phyloP scores from a whole-genome alignment of 371 early-diverging fungal genomes.

The Apophysomyces elegans region DNA sequence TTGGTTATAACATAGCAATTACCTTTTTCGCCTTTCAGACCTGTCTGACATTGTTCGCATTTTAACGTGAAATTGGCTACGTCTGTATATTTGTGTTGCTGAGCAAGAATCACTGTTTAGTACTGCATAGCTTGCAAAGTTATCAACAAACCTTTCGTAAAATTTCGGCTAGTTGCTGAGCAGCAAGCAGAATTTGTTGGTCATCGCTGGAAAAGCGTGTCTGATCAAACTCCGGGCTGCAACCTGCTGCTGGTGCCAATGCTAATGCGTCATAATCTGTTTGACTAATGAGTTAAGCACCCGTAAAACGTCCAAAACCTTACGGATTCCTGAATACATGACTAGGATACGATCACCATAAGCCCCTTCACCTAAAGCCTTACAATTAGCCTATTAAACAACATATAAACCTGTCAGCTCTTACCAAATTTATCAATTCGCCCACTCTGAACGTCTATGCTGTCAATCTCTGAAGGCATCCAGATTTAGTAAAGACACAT shows the following conservation, averaged over 20 bases:
- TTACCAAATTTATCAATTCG: slow-evolving; percentile 63
- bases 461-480: slow-evolving; percentile 51
- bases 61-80: slow-evolving; percentile 61
- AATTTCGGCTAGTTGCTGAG: slow-evolving; percentile 41
- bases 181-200: slow-evolving; percentile 42
- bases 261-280: slow-evolving; percentile 67
- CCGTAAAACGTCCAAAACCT: slow-evolving; percentile 15
- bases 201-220: slow-evolving; percentile 48
- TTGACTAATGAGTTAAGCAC: neutral
- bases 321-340: slow-evolving; percentile 69
- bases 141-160: slow-evolving; percentile 46
- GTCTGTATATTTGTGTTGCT: slow-evolving; percentile 64
- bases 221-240: slow-evolving; percentile 59
- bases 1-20: slow-evolving; percentile 6
- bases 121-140: neutral
- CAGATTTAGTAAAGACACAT: neutral
- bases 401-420: neutral
- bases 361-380: slow-evolving; percentile 50
- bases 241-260: slow-evolving; percentile 45
- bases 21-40: slow-evolving; percentile 66
- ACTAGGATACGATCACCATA: slow-evolving; percentile 53
- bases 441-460: slow-evolving; percentile 64
- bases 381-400: neutral
- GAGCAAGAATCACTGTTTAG: neutral
- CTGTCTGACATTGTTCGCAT: slow-evolving; percentile 54